phyloP scores from a whole-genome alignment of 2,329 filamentous ascomycete genomes.

The Neonectria magnoliae region DNA sequence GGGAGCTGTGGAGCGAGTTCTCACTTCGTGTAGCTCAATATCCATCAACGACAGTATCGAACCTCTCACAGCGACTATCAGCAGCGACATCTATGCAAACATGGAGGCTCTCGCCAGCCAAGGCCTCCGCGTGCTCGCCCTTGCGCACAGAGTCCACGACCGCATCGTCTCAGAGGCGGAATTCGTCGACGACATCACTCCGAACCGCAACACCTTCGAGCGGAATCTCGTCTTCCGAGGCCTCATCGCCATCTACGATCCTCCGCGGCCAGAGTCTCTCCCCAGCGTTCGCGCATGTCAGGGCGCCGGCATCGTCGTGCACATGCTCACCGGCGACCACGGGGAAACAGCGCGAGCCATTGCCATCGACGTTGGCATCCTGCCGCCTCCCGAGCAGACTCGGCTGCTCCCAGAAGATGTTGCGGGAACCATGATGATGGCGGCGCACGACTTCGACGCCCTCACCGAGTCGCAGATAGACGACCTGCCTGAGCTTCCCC shows the following conservation, averaged over 20 bases:
- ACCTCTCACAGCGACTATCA: slow-evolving; percentile 50
- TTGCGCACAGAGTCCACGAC: slow-evolving; percentile 55
- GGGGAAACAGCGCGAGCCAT: slow-evolving; percentile 69
- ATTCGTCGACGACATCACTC: slow-evolving; percentile 31
- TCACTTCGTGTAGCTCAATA: slow-evolving; percentile 67
- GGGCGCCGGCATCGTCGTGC: slow-evolving; percentile 67
- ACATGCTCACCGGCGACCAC: slow-evolving; percentile 74
- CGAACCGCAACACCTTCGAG: slow-evolving; percentile 51
- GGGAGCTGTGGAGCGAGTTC: slow-evolving; percentile 72
- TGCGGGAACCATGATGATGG: slow-evolving; percentile 67
- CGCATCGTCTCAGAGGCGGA: slow-evolving; percentile 43
- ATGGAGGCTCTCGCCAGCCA: slow-evolving; percentile 71
- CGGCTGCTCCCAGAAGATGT: slow-evolving; percentile 58
- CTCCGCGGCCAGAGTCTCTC: slow-evolving; percentile 71
- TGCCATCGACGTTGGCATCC: slow-evolving; percentile 68
- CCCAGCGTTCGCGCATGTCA: slow-evolving; percentile 64
- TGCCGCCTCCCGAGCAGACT: slow-evolving; percentile 55
- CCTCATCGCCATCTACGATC: slow-evolving; percentile 74
- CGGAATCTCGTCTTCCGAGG: slow-evolving; percentile 70
- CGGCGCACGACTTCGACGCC: slow-evolving; percentile 70
- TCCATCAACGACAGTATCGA: slow-evolving; percentile 51
- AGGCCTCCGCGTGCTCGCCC: slow-evolving; percentile 72
- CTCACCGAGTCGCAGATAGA: slow-evolving; percentile 71
- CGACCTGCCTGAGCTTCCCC: slow-evolving; percentile 66
- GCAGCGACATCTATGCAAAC: slow-evolving; percentile 67